phyloP scores from a whole-genome alignment of 805 yeast species.

The Spathaspora hagerdaliae region DNA sequence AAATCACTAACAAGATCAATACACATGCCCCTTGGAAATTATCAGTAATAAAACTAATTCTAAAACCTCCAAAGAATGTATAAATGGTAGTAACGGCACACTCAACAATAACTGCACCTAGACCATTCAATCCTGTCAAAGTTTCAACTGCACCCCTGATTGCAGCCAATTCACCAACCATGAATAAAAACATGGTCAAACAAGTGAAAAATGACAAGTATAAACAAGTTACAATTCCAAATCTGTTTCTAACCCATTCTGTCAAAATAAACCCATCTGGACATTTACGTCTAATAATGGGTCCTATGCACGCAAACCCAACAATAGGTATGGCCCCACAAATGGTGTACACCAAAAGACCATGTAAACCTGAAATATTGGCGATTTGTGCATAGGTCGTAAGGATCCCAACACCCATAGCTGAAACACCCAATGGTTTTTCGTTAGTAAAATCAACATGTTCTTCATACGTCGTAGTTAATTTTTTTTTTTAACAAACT shows the following conservation, averaged over 20 bases:
- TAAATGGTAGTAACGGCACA: conserved; percentile 84
- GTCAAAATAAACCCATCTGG: conserved; percentile 91
- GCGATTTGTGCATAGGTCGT: conserved; percentile 87
- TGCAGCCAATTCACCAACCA: conserved; percentile 85
- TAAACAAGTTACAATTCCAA: conserved; percentile 67
- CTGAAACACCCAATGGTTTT: conserved; percentile 28
- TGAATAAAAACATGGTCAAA: conserved; percentile 77
- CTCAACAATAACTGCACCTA: conserved; percentile 80
- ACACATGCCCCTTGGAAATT: conserved; percentile 79
- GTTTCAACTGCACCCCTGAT: conserved; percentile 72
- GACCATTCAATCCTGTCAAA: conserved; percentile 72
- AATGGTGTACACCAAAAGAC: conserved; percentile 74
- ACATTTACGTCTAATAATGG: conserved; percentile 68
- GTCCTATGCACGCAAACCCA: conserved; percentile 80
- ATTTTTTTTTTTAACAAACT: conserved; percentile 13
- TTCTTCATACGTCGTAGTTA: not conserved
- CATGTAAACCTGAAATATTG: conserved; percentile 81
- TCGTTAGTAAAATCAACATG: conserved; percentile 1
- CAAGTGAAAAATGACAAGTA: conserved; percentile 79
- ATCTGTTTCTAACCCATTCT: conserved; percentile 89
- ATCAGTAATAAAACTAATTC: conserved; percentile 84
- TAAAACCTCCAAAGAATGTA: conserved; percentile 86
- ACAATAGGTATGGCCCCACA: conserved; percentile 82
- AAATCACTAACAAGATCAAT: conserved; percentile 60
- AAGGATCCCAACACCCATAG: conserved; percentile 85